Base-by-base conservation (phyloP, 305 asterid genomes). In the Salvia sclarea region DNA sequence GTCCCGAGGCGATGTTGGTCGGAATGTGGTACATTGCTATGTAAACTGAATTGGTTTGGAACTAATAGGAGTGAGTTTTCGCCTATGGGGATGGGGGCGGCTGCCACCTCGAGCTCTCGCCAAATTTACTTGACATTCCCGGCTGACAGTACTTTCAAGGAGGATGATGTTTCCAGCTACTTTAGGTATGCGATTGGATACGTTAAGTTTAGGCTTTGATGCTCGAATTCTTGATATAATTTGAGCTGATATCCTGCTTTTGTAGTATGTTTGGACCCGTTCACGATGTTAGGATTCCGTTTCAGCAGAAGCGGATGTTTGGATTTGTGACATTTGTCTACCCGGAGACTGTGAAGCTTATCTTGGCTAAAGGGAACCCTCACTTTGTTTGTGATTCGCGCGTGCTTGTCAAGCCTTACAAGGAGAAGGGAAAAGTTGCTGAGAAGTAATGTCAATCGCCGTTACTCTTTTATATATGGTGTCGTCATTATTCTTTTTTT, bases 371-470 rank as follows among this genome's bases (percentile, higher is more conserved):
- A 74, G 98, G 98, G 64, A 94, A 94, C 71, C 99, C 97, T 0
- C 99, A 94, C 83, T 94, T 94, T 25, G 98, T 94, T 16, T 94
- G 99, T 13, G 97, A 94, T 79, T 89, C 97, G 44, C 96, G 98
- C 5, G 99, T 94, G 66, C 98, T 94, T 6, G 99, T 94, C 35
- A 94, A 94, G 74, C 99, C 98, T 35, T 94, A 94, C 86, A 94
- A 94, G 80, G 99, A 94, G 83, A 94, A 94, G 72, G 99, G 99
- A 31, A 94, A 86, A 81, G 69, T 94, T 14, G 83, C 83, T 0
- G 97, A 78, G 59, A 78, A 71, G 82, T 78, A 78, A 8, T 16
- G 14, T 21, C 25, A 28, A 10, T 24, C 5, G 1, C 53, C 48
- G 14, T 14, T 22, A 44, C 11, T 2, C 0, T 4, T 52, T 50